Base-by-base conservation (phyloP, 164 flowering plant species). In the Dillenia suffruticosa region DNA sequence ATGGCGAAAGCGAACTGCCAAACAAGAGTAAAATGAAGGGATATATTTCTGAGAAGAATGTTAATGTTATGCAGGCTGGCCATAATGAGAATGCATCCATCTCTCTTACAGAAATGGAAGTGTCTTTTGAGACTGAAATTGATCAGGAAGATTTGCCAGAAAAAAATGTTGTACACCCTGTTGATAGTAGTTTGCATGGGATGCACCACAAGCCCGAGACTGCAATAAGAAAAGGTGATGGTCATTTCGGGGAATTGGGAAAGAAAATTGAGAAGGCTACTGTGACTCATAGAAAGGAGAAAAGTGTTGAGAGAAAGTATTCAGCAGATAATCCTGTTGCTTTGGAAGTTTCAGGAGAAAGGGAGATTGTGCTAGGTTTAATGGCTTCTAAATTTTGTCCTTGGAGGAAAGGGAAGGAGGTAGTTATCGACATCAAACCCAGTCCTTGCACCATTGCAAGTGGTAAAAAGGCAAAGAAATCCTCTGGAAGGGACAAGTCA, bases 301-400 rank as follows among this genome's bases (percentile, higher is more conserved):
- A 52, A 44, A 66, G 46, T 62, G 9, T 9, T 10, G 63, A 60
- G 51, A 63, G 57, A 67, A 61, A 60, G 48, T 14, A 32, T 57
- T 54, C 58, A 47, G 46, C 46, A n/a, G 62, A 56, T 51, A 56
- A 65, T 24, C n/a, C 22, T 57, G 12, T 45, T 26, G 49, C 15
- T 59, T 46, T 46, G 46, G 69, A 61, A 19, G 24, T 17, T 57
- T 16, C 10, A 12, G 51, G 40, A 15, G 71, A 69, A 3, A 71
- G 65, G 66, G 57, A 63, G 57, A 55, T 78, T 49, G 89, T 80
- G 66, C 77, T 57, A 56, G 84, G 72, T 57, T 57, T 79, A 58
- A 77, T 77, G 84, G 86, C 86, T 78, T 72, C 75, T 56, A 54
- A 71, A 58, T 61, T 70, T 57, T 77, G 78, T 73, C 84, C 88